Evolutionary conservation across 129 eudicot genomes (phyloP), one percentile per base, ranked within the genome.

Genomic region (Solidago caesia): DNA sequence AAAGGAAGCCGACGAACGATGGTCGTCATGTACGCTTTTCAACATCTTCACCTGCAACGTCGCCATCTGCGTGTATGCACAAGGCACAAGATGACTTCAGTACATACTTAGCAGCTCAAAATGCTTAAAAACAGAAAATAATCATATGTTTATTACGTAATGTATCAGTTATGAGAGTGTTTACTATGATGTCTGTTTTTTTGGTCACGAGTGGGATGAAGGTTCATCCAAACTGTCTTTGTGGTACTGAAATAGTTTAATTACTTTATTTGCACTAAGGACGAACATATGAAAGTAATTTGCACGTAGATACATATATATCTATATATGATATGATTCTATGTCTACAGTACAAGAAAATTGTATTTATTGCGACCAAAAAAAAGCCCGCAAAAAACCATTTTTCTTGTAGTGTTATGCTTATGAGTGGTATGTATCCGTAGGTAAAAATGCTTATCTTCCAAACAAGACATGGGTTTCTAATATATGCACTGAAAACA

Each of bases 21-120:
- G 42, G 70, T n/a, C 85, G 92, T 11, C 91, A 88, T 51, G 92
- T 91, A 64, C 84, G 92, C 14, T 91, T 91, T 77, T 84, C 91
- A 12, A 78, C 85, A 26, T 86, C 97, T 4, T 84, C 92, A 5
- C 80, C 85, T 12, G 26, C 64, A 4, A 7, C 82, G 26, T 72
- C 96, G 0, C 79, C 85, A 0, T 59, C 89, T 45, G 74, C 92
- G 44, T 81, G 92, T 74, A 68, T 84, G 71, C 80, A 73, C 51
- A 86, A 82, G 72, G 90, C 87, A 2, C 76, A 85, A 60, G 93
- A 87, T n/a, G 96, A 92, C 4, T 84, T 92, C 58, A 81, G 45
- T 81, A 82, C 88, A 26, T 89, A 77, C 70, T 62, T 92, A 48
- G 97, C 87, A 85, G 96, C 97, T 67, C 97, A 89, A 70, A 84